A percentile compares a stretch with the other conserved stretches of the same genome.
Evolutionary conservation across 257 asterid species (phyloP).

Genomic region (Catharanthus roseus): DNA sequence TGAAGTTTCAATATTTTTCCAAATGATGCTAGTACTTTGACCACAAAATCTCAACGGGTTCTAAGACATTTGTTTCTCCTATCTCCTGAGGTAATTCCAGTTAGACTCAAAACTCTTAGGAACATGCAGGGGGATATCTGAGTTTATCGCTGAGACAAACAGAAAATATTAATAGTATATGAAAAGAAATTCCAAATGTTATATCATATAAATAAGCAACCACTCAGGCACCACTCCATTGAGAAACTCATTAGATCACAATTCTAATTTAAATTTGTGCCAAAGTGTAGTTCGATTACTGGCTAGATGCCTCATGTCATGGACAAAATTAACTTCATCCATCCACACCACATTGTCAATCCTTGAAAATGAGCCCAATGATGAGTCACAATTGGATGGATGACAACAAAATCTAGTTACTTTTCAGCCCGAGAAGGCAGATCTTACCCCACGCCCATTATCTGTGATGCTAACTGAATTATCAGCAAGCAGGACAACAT

Average conservation of each 20-base stretch:
- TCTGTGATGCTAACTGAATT: constrained; percentile 88
- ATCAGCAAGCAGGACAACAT: constrained; percentile 67
- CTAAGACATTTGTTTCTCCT: background rate
- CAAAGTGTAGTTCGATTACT: background rate
- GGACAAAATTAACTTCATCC: background rate
- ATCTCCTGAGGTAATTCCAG: background rate
- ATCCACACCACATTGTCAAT: background rate
- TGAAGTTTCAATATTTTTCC: background rate
- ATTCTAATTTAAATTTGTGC: background rate
- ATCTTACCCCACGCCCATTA: constrained; percentile 94
- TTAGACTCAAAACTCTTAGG: background rate
- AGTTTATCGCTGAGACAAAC: background rate
- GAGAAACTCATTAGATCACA: background rate
- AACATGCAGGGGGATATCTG: background rate
- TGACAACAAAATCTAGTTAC: background rate
- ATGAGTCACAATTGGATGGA: background rate
- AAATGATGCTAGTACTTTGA: background rate
- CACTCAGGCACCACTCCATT: background rate
- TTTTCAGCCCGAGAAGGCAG: constrained; percentile 16
- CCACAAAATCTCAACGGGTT: constrained; percentile 1
- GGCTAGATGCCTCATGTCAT: background rate
- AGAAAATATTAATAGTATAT: background rate
- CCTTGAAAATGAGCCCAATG: background rate
- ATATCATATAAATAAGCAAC: background rate
- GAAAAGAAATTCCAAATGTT: background rate